Percentiles rank a stretch among this genome's conserved stretches.
Evolutionary conservation across 192 early-diverging fungal species (phyloP).

Genomic region (Obelidium mucronatum): DNA sequence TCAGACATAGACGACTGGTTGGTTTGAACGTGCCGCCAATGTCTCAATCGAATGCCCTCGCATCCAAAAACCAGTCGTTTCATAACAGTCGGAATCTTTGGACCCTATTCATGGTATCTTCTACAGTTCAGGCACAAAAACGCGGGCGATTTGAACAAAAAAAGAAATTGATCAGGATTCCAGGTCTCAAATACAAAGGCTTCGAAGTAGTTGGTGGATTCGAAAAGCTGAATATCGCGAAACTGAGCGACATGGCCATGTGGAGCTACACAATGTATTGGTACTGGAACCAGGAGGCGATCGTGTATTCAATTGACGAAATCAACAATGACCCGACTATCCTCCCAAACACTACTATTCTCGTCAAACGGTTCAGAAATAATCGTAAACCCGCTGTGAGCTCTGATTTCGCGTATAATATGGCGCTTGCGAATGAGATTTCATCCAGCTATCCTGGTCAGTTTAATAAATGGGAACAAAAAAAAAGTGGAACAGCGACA

Average conservation of each 20-base stretch:
- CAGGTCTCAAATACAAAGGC: background rate
- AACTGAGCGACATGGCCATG: background rate
- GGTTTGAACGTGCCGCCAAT: too few relatives aligned
- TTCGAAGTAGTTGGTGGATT: background rate
- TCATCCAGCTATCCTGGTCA: background rate
- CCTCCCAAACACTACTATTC: conserved; percentile 6
- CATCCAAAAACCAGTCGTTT: too few relatives aligned
- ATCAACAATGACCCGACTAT: conserved; percentile 4
- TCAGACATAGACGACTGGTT: too few relatives aligned
- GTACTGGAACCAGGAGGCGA: background rate
- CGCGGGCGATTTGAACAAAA: too few relatives aligned
- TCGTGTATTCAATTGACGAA: background rate
- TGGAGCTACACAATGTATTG: background rate
- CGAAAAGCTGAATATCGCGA: background rate
- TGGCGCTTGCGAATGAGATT: background rate
- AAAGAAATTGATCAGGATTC: background rate
- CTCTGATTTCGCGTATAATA: background rate
- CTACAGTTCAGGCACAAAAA: too few relatives aligned
- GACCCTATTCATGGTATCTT: too few relatives aligned
- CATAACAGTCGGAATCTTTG: too few relatives aligned
- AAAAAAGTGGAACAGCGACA: background rate
- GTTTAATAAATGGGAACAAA: too few relatives aligned
- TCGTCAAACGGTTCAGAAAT: background rate
- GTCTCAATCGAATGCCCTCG: too few relatives aligned
- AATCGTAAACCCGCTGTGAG: background rate